phyloP scores from a whole-genome alignment of 345 rosid genomes.

The Arabidopsis thaliana region TAIR10.1 NC_003070.9:3478001-3478500 shows the following conservation, averaged over 20 bases:
- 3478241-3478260: background rate
- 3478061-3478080: conserved; percentile 27
- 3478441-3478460: background rate
- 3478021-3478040: conserved; percentile 27
- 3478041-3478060: background rate
- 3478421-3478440: background rate
- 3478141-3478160: conserved; percentile 15
- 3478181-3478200: conserved; percentile 3
- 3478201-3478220: background rate
- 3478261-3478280: conserved; percentile 10
- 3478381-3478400: conserved; percentile 18
- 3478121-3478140: conserved; percentile 4
- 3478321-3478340: background rate
- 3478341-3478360: background rate
- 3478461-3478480: background rate
- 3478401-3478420: conserved; percentile 13
- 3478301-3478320: background rate
- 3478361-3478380: background rate
- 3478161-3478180: conserved; percentile 22
- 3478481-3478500: background rate
- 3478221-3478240: conserved; percentile 1
- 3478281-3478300: background rate
- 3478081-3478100: conserved; percentile 25
- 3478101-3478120: conserved; percentile 21
- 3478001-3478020: background rate